Percentiles rank a stretch among this genome's conserved stretches.
These are phyloP conservation scores for Cicer judaicum DNA, from an alignment of 306 rosid genomes.

Conservation along the genomic window DNA sequence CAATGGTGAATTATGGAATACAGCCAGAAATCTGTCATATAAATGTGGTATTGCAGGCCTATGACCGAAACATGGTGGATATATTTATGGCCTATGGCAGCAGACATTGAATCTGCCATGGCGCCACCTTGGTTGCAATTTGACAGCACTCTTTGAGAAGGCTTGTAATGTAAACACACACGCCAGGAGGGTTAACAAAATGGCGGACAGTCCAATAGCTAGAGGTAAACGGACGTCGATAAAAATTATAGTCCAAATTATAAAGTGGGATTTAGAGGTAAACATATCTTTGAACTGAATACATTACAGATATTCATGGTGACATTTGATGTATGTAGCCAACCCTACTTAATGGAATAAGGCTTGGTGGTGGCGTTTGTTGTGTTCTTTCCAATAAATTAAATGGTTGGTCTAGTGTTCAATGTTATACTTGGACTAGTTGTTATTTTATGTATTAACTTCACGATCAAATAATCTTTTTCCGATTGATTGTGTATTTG, in stretches of 20 bases:
- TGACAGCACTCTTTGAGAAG: too few species aligned
- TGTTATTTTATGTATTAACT: slow-evolving; percentile 20
- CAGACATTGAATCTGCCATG: not conserved
- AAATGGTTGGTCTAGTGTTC: not conserved
- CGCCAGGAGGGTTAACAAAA: not conserved
- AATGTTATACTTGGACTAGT: slow-evolving; percentile 12
- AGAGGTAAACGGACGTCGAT: not conserved
- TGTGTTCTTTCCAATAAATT: not conserved
- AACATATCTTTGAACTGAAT: not conserved
- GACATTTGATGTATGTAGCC: not conserved
- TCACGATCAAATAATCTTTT: slow-evolving; percentile 15
- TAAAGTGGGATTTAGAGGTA: not conserved
- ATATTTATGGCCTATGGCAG: not conserved
- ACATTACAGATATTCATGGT: not conserved
- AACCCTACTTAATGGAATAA: not conserved
- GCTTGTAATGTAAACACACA: too few species aligned
- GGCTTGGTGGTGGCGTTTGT: not conserved
- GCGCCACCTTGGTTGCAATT: not conserved
- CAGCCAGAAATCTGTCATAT: not conserved
- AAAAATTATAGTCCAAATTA: not conserved
- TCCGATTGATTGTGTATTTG: slow-evolving; percentile 37
- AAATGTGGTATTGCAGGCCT: not conserved
- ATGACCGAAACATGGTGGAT: not conserved
- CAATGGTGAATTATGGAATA: not conserved
- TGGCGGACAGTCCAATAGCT: not conserved